A percentile compares a stretch with the other conserved stretches of the same genome.
These are phyloP conservation scores for Haplosporangium sp. DNA, from an alignment of 371 early-diverging fungal species.

Conservation along the genomic window DNA sequence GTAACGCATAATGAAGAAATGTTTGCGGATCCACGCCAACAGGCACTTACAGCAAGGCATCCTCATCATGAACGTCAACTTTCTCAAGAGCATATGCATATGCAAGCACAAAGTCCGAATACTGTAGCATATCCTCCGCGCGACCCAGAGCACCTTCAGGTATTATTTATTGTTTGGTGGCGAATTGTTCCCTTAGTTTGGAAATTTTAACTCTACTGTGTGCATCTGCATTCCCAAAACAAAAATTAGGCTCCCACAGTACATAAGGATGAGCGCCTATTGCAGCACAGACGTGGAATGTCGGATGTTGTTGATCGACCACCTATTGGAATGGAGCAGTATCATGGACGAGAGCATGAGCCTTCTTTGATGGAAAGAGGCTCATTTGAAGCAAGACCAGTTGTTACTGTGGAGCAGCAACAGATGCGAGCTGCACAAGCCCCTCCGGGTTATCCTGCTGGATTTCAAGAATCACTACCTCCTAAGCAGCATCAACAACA, in stretches of 20 bases:
- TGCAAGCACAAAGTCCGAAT: not conserved
- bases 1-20: not conserved
- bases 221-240: not conserved
- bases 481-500: slow-evolving; percentile 17
- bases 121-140: not conserved
- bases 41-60: not conserved
- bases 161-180: not conserved
- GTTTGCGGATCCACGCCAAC: not conserved
- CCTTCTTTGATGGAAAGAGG: slow-evolving; percentile 1
- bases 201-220: not conserved
- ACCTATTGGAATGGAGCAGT: slow-evolving; percentile 17
- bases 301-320: slow-evolving; percentile 1
- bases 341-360: slow-evolving; percentile 24
- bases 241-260: not conserved
- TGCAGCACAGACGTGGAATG: slow-evolving; percentile 23
- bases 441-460: slow-evolving; percentile 17
- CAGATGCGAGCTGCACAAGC: slow-evolving; percentile 9
- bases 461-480: not conserved
- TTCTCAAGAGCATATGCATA: not conserved
- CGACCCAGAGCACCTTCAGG: not conserved
- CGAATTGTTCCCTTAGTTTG: not conserved
- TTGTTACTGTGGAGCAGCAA: not conserved
- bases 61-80: not conserved
- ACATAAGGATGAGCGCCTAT: slow-evolving; percentile 22
- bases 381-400: slow-evolving; percentile 6